Evolutionary conservation across 2,329 filamentous ascomycete genomes (phyloP).

Genomic region (Hymenoscyphus albidus): DNA sequence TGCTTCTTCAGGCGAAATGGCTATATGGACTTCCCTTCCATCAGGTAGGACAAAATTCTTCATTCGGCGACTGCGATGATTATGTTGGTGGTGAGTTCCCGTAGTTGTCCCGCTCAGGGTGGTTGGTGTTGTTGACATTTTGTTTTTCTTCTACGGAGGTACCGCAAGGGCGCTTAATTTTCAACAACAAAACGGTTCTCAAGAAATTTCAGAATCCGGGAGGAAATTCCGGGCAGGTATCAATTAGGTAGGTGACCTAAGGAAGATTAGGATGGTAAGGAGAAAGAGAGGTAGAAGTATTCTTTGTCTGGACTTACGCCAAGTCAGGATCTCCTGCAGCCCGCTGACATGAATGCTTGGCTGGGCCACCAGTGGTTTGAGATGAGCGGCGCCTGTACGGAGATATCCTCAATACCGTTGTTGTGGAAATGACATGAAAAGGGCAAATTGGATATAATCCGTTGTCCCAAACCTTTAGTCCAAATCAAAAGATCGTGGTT

Average conservation of each 20-base stretch:
- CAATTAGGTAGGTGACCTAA: background rate
- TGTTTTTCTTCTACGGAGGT: background rate
- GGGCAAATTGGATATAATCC: no score
- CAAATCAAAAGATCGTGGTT: no score
- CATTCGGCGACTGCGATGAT: slow-evolving; percentile 39
- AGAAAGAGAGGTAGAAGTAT: background rate
- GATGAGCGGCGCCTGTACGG: background rate
- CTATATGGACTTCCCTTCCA: slow-evolving; percentile 54
- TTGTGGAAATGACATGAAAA: no score
- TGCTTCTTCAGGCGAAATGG: slow-evolving; percentile 52
- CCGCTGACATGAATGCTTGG: background rate
- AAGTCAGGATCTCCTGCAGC: background rate
- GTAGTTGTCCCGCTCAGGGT: slow-evolving; percentile 8
- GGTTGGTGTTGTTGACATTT: slow-evolving; percentile 24
- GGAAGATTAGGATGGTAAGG: background rate
- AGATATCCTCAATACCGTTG: background rate
- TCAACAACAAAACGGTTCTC: background rate
- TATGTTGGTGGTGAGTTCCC: slow-evolving; percentile 20
- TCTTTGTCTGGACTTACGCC: no score
- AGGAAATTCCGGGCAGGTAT: background rate
- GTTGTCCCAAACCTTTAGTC: no score
- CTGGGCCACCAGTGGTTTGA: background rate
- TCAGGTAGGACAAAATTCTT: slow-evolving; percentile 53
- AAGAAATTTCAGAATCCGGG: background rate
- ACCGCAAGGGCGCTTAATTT: background rate